A percentile compares a stretch with the other conserved stretches of the same genome.
Conservation (phyloP, 345 rosid genomes). For the Mallotus nudiflorus region DNA sequence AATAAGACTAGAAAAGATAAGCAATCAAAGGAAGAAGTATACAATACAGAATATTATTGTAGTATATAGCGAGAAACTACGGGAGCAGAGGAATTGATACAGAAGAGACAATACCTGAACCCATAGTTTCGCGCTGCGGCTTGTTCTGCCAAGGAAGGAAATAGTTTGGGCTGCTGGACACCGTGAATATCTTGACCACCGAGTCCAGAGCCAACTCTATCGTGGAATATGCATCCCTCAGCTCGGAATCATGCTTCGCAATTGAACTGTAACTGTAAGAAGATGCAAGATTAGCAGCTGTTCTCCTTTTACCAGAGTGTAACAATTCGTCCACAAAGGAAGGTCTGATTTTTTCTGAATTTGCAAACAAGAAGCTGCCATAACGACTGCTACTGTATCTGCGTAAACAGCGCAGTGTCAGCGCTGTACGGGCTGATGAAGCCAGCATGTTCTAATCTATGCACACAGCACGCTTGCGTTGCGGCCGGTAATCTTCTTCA, state of each 20-base stretch:
- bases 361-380: neutral
- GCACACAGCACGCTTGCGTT: too few species aligned
- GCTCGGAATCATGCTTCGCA: neutral
- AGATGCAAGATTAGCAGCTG: too few species aligned
- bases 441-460: too few species aligned
- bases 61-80: too few species aligned
- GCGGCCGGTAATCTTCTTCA: too few species aligned
- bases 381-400: neutral
- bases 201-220: constrained; percentile 57
- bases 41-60: too few species aligned
- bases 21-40: neutral
- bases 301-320: too few species aligned
- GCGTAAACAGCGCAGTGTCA: too few species aligned
- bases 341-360: too few species aligned
- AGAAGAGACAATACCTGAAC: constrained; percentile 49
- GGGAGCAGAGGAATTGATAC: neutral
- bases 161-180: constrained; percentile 55
- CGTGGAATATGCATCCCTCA: constrained; percentile 36
- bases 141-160: constrained; percentile 78
- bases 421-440: too few species aligned
- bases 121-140: constrained; percentile 70
- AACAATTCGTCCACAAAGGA: too few species aligned
- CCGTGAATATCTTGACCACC: constrained; percentile 67
- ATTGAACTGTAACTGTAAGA: neutral
- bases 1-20: too few species aligned